These are phyloP conservation scores for Withania somnifera DNA, from an alignment of 305 asterid genomes.

Conservation along the genomic window DNA sequence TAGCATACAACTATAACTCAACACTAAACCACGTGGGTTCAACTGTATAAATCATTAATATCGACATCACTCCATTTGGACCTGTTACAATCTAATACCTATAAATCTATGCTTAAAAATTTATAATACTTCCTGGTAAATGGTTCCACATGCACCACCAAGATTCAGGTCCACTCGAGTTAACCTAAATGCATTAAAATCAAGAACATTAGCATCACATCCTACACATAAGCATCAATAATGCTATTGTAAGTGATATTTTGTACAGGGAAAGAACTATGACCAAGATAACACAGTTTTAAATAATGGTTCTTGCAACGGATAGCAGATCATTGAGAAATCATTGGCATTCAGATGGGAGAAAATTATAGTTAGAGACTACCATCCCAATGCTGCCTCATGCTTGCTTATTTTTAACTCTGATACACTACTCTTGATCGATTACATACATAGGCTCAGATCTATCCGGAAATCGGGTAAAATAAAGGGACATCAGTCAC, in stretches of 20 bases:
- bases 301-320: background rate
- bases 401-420: background rate
- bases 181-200: background rate
- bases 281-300: background rate
- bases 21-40: background rate
- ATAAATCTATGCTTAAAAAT: background rate
- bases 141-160: constrained; percentile 2
- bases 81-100: background rate
- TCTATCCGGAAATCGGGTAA: background rate
- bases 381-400: background rate
- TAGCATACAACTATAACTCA: background rate
- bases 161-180: background rate
- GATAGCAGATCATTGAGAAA: background rate
- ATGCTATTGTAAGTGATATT: background rate
- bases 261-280: background rate
- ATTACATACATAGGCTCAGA: background rate
- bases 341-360: background rate
- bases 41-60: background rate
- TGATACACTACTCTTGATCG: background rate
- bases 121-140: background rate
- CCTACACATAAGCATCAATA: background rate
- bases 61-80: background rate
- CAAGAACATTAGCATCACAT: background rate
- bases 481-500: background rate
- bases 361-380: background rate